These are phyloP conservation scores for Kodamaea sp. DNA, from an alignment of 1,139 yeast genomes.

Conservation along the genomic window DNA sequence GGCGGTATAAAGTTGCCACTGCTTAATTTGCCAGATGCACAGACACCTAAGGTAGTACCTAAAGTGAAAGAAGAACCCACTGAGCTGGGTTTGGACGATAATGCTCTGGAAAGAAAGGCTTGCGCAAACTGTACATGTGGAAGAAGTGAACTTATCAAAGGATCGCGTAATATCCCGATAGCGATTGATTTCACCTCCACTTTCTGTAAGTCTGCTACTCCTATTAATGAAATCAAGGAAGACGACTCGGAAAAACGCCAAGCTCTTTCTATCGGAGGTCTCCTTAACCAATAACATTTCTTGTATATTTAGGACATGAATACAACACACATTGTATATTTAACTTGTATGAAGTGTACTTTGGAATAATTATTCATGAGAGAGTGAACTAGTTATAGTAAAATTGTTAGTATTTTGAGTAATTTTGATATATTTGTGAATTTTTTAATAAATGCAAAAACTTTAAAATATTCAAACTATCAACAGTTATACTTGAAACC, in stretches of 20 bases:
- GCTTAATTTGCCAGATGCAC: slow-evolving; percentile 2
- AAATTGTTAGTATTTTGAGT: too few relatives aligned
- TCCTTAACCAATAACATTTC: slow-evolving; percentile 32
- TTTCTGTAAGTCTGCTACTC: slow-evolving; percentile 9
- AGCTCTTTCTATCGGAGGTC: slow-evolving; percentile 38
- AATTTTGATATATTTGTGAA: too few relatives aligned
- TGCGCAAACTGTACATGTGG: slow-evolving; percentile 4
- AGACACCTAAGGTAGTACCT: neutral
- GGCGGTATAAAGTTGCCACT: slow-evolving; percentile 7
- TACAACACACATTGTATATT: too few relatives aligned
- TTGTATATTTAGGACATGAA: too few relatives aligned
- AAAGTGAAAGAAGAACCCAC: slow-evolving; percentile 1
- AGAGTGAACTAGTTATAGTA: too few relatives aligned
- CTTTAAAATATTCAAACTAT: too few relatives aligned
- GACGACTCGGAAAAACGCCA: slow-evolving; percentile 12
- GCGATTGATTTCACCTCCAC: slow-evolving; percentile 36
- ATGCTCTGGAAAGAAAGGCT: neutral
- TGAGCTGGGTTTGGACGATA: slow-evolving; percentile 1
- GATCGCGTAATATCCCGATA: slow-evolving; percentile 16
- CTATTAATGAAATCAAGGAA: slow-evolving; percentile 6
- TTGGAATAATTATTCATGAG: too few relatives aligned
- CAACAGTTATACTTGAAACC: too few relatives aligned
- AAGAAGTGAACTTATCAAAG: neutral
- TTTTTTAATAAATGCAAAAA: too few relatives aligned
- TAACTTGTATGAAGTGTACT: too few relatives aligned